Evolutionary conservation across 2,329 filamentous ascomycete species (phyloP).

Genomic region (Ophiostoma pallidulum): DNA sequence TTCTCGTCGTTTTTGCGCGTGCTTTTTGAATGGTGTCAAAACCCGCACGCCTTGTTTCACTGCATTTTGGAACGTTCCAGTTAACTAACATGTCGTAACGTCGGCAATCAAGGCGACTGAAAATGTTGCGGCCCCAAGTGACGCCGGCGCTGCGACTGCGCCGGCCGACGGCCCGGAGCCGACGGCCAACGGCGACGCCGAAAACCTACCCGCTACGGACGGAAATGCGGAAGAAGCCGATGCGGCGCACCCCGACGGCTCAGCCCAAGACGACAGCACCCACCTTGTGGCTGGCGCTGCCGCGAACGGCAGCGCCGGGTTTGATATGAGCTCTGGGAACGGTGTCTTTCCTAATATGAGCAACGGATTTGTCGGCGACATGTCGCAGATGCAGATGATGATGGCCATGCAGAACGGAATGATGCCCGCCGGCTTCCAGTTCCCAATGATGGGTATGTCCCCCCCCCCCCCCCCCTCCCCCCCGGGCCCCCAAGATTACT

Average conservation of each 20-base stretch:
- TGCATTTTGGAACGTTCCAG: background rate
- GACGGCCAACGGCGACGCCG: constrained; percentile 18
- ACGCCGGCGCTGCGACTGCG: constrained; percentile 16
- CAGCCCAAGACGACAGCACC: constrained; percentile 13
- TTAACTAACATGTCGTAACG: constrained; percentile 13
- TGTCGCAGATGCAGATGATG: constrained; percentile 74
- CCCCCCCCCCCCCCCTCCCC: too few relatives aligned
- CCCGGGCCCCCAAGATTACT: too few relatives aligned
- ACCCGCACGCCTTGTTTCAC: background rate
- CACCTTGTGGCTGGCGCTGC: constrained; percentile 12
- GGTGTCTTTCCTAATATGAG: constrained; percentile 46
- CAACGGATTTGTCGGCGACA: constrained; percentile 41
- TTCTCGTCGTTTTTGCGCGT: background rate
- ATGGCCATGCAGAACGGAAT: constrained; percentile 66
- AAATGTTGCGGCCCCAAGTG: background rate
- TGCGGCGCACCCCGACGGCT: constrained; percentile 22
- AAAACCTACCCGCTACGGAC: constrained; percentile 19
- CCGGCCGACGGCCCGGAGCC: constrained; percentile 20
- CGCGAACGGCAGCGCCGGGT: constrained; percentile 20
- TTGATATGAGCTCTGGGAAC: constrained; percentile 29
- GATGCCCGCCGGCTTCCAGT: constrained; percentile 45
- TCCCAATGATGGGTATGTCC: constrained; percentile 79
- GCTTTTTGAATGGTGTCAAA: background rate
- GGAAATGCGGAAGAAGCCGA: constrained; percentile 27
- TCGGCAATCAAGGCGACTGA: constrained; percentile 2